Evolutionary conservation across 2,329 filamentous ascomycete genomes (phyloP).

Genomic region (Fusarium nelsonii): DNA sequence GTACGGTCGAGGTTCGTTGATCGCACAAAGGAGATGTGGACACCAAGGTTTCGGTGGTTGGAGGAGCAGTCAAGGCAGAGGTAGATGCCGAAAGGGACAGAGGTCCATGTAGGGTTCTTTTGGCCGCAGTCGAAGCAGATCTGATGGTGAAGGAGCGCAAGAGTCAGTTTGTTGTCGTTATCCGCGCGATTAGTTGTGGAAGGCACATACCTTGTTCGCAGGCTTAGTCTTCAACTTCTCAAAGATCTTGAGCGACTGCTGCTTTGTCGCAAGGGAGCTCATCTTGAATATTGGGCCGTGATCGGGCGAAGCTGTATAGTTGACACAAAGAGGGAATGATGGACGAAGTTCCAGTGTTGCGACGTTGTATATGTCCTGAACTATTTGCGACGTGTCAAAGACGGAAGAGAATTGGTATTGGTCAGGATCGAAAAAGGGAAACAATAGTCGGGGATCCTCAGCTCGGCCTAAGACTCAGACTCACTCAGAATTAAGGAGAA

Average conservation of each 20-base stretch:
- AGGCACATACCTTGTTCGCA: slow-evolving; percentile 84
- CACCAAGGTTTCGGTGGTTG: slow-evolving; percentile 96
- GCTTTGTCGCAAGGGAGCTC: slow-evolving; percentile 83
- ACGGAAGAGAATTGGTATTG: slow-evolving; percentile 36
- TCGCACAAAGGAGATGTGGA: slow-evolving; percentile 98
- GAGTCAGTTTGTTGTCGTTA: slow-evolving; percentile 20
- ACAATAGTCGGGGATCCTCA: slow-evolving; percentile 19
- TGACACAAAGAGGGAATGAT: slow-evolving; percentile 13
- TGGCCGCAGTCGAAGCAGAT: slow-evolving; percentile 98
- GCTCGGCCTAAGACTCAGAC: slow-evolving; percentile 2
- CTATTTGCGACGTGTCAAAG: slow-evolving; percentile 38
- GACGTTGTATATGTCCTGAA: slow-evolving; percentile 3
- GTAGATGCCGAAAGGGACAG: slow-evolving; percentile 96
- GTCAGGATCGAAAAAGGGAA: slow-evolving; percentile 29
- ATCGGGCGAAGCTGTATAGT: slow-evolving; percentile 16
- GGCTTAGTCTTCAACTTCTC: slow-evolving; percentile 95
- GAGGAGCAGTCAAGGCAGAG: slow-evolving; percentile 97
- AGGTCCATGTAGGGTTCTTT: slow-evolving; percentile 99
- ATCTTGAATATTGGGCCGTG: slow-evolving; percentile 59
- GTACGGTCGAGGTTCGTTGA: slow-evolving; percentile 98
- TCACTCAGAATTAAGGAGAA: slow-evolving; percentile 52
- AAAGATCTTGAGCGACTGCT: slow-evolving; percentile 96
- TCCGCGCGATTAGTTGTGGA: not conserved
- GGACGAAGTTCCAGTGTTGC: slow-evolving; percentile 1
- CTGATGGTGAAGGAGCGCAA: slow-evolving; percentile 58